Evolutionary conservation across 257 asterid species (phyloP).

Genomic region (Solanum pimpinellifolium): DNA sequence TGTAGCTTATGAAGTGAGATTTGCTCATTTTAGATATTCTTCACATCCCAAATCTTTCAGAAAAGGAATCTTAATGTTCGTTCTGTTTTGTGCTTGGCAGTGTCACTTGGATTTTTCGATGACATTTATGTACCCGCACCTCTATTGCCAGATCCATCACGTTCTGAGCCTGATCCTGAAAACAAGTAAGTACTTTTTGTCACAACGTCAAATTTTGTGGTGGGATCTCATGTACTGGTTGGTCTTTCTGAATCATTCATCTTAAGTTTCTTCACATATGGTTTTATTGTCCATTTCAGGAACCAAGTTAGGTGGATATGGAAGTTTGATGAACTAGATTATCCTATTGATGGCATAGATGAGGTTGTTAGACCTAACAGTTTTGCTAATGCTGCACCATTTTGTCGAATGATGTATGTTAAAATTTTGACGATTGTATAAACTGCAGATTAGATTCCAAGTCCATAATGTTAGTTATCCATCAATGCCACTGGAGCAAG

Average conservation of each 20-base stretch:
- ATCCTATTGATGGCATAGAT: conserved; percentile 47
- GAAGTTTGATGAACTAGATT: conserved; percentile 40
- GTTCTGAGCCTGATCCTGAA: conserved; percentile 51
- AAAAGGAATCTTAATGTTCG: neutral
- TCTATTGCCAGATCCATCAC: conserved; percentile 24
- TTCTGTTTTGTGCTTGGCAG: conserved; percentile 22
- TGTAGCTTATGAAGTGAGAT: neutral
- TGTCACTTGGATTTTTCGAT: conserved; percentile 82
- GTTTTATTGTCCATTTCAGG: conserved; percentile 11
- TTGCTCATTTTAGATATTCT: neutral
- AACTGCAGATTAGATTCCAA: conserved; percentile 34
- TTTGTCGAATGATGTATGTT: conserved; percentile 18
- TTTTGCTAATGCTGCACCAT: neutral
- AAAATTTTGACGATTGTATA: conserved; percentile 17
- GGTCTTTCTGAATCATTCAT: neutral
- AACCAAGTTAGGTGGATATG: conserved; percentile 54
- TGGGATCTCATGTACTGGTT: neutral
- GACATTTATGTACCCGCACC: conserved; percentile 46
- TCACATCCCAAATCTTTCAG: neutral
- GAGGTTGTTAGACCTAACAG: conserved; percentile 37
- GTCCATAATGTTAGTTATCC: conserved; percentile 48
- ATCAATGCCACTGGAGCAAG: conserved; percentile 53
- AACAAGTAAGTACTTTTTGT: conserved; percentile 31
- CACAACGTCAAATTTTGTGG: neutral
- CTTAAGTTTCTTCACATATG: neutral